Evolutionary conservation across 305 asterid genomes (phyloP).

Genomic region (Fraxinus paxiana): DNA sequence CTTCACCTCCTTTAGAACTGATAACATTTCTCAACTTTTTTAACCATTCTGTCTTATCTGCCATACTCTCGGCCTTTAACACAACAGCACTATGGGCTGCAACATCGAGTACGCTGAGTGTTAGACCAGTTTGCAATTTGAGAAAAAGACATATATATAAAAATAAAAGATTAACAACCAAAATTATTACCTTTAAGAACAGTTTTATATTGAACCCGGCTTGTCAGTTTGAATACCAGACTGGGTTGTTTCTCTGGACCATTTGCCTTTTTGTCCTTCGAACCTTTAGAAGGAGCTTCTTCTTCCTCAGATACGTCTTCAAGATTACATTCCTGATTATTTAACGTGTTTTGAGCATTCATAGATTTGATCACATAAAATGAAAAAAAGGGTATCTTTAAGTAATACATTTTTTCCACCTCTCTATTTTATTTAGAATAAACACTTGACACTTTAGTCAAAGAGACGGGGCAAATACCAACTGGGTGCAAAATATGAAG

Average conservation of each 20-base stretch:
- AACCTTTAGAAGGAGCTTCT: conserved; percentile 78
- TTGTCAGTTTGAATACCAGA: conserved; percentile 74
- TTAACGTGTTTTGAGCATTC: conserved; percentile 7
- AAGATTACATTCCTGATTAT: conserved; percentile 78
- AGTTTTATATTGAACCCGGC: conserved; percentile 85
- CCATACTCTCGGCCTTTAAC: conserved; percentile 80
- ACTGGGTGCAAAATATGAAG: neutral
- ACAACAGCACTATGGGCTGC: conserved; percentile 92
- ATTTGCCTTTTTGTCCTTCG: conserved; percentile 88
- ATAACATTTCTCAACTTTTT: conserved; percentile 65
- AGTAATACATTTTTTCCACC: neutral
- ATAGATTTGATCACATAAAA: conserved; percentile 9
- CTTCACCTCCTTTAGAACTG: conserved; percentile 91
- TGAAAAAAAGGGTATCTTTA: neutral
- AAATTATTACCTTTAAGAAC: conserved; percentile 66
- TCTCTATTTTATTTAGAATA: neutral
- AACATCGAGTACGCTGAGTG: conserved; percentile 19
- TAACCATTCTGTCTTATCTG: conserved; percentile 83
- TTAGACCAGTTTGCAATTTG: conserved; percentile 14
- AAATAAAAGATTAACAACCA: conserved; percentile 3
- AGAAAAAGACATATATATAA: neutral
- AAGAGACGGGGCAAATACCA: neutral
- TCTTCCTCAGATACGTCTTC: conserved; percentile 77
- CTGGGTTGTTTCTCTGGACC: conserved; percentile 79
- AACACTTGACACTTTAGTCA: neutral